Evolutionary conservation across 2,329 filamentous ascomycete genomes (phyloP).

Genomic region (Alternaria brassicae): DNA sequence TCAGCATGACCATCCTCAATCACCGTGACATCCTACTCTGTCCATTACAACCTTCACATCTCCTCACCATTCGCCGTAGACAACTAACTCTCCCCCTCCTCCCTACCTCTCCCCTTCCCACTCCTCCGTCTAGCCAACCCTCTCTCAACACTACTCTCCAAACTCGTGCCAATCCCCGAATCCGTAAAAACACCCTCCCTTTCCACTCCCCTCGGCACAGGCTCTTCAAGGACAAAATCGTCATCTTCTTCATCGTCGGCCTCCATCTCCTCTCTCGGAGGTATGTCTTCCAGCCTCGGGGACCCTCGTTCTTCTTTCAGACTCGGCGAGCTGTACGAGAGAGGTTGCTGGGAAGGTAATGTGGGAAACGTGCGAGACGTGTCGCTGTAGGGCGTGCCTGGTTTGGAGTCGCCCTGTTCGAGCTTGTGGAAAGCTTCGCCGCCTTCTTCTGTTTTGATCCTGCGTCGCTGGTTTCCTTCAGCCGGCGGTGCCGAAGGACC

Average conservation of each 20-base stretch:
- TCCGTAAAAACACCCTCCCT: conserved; percentile 39
- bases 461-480: not conserved
- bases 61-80: not conserved
- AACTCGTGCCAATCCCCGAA: conserved; percentile 58
- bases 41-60: not conserved
- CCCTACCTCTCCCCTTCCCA: conserved; percentile 2
- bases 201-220: conserved; percentile 17
- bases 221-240: conserved; percentile 52
- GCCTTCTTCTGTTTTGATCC: not conserved
- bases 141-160: conserved; percentile 47
- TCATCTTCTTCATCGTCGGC: conserved; percentile 56
- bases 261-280: conserved; percentile 43
- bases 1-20: not conserved
- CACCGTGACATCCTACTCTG: not conserved
- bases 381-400: conserved; percentile 50
- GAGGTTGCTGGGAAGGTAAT: conserved; percentile 52
- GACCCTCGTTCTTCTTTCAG: conserved; percentile 31
- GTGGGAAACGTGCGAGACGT: conserved; percentile 59
- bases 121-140: conserved; percentile 22
- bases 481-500: not conserved
- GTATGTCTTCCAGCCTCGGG: conserved; percentile 29
- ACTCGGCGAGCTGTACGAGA: conserved; percentile 48
- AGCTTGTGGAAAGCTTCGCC: conserved; percentile 17
- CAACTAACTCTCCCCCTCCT: not conserved
- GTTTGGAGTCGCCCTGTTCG: conserved; percentile 15